phyloP scores from a whole-genome alignment of 2,329 filamentous ascomycete genomes.

The Blumeria hordei region DNA sequence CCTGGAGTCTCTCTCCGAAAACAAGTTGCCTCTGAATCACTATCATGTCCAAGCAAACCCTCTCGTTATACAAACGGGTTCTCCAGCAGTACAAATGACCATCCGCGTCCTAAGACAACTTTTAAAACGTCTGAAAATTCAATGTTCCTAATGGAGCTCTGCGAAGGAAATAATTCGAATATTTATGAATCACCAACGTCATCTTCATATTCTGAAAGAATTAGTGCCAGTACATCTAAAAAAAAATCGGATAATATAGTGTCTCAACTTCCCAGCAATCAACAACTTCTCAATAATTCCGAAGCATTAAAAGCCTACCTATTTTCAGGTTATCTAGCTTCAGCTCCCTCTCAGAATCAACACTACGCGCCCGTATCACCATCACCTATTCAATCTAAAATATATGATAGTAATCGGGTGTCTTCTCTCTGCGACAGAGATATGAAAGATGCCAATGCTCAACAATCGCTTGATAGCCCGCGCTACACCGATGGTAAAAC shows the following conservation, averaged over 20 bases:
- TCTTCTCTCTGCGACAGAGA: too few relatives aligned
- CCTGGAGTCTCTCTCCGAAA: conserved; percentile 20
- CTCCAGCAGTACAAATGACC: conserved; percentile 12
- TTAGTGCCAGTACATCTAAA: conserved; percentile 20
- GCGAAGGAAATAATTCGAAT: conserved; percentile 27
- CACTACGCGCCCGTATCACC: too few relatives aligned
- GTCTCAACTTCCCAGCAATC: conserved; percentile 1
- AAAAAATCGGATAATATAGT: conserved; percentile 2
- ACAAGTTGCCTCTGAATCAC: conserved; percentile 18
- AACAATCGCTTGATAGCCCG: too few relatives aligned
- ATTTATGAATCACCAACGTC: conserved; percentile 43
- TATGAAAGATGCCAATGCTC: too few relatives aligned
- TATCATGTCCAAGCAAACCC: conserved; percentile 26
- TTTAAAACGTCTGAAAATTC: conserved; percentile 24
- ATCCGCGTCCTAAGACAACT: conserved; percentile 18
- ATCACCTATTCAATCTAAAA: too few relatives aligned
- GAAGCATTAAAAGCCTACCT: conserved; percentile 33
- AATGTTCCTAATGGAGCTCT: conserved; percentile 45
- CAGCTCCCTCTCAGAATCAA: conserved; percentile 3
- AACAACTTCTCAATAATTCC: conserved; percentile 15
- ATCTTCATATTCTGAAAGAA: conserved; percentile 37
- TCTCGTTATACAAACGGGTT: conserved; percentile 16
- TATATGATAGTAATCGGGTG: too few relatives aligned
- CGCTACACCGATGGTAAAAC: too few relatives aligned
- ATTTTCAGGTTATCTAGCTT: conserved; percentile 19